Evolutionary conservation across 495 filamentous ascomycete species (phyloP).

Genomic region (Neurospora sp.): DNA sequence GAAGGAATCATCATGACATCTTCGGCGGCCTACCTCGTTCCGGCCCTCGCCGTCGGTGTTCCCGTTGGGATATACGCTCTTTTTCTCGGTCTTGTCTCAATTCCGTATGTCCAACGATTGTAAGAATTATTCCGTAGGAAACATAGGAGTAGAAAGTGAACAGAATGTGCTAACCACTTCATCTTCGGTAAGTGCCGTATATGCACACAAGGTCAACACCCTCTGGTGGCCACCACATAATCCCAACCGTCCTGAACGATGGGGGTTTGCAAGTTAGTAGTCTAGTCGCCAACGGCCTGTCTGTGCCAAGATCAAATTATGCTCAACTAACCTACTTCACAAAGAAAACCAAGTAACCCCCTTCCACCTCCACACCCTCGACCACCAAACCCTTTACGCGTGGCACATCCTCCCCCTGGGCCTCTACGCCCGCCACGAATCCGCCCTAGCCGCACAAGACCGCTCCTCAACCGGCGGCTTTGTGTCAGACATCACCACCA

Average conservation of each 20-base stretch:
- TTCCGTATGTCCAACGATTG: slow-evolving; percentile 41
- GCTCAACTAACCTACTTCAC: too few relatives aligned
- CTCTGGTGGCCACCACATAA: slow-evolving; percentile 50
- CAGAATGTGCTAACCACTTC: neutral
- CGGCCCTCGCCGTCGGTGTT: slow-evolving; percentile 32
- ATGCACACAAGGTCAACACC: slow-evolving; percentile 64
- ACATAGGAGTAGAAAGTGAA: too few relatives aligned
- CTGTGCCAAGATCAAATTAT: too few relatives aligned
- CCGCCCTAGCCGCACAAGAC: slow-evolving; percentile 38
- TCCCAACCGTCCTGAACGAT: slow-evolving; percentile 60
- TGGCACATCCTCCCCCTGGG: slow-evolving; percentile 67
- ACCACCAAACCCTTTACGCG: slow-evolving; percentile 50
- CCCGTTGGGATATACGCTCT: slow-evolving; percentile 31
- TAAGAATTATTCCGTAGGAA: neutral
- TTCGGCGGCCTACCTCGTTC: slow-evolving; percentile 7
- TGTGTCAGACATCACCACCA: slow-evolving; percentile 43
- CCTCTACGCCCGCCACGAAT: slow-evolving; percentile 49
- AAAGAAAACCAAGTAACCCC: slow-evolving; percentile 58
- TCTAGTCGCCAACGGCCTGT: neutral
- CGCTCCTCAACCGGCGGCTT: slow-evolving; percentile 23
- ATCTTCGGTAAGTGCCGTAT: slow-evolving; percentile 32
- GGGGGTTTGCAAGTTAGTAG: slow-evolving; percentile 67
- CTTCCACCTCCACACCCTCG: slow-evolving; percentile 49
- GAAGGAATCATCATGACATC: neutral
- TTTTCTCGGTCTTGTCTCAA: slow-evolving; percentile 37